Conservation (phyloP, 2,329 filamentous ascomycete species). For the Colletotrichum eleusines region DNA sequence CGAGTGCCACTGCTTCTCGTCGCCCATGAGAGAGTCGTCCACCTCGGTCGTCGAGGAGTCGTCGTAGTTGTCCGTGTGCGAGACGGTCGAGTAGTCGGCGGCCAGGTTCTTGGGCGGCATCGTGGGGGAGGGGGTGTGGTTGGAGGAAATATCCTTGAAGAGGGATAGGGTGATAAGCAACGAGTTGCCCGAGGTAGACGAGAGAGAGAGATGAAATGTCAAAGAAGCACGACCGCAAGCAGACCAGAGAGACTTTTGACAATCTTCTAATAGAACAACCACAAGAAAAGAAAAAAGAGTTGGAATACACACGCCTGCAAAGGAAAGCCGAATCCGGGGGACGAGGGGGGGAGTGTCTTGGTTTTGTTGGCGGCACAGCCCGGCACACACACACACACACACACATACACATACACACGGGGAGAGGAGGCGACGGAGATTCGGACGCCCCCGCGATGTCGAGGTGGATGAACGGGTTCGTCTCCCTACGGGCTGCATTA, state of each 20-base stretch:
- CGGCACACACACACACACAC: neutral
- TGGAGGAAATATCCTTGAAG: too few species aligned
- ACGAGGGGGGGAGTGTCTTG: neutral
- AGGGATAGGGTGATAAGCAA: too few species aligned
- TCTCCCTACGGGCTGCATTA: neutral
- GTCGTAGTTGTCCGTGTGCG: slow-evolving; percentile 21
- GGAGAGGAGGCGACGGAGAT: too few species aligned
- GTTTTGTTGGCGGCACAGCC: neutral
- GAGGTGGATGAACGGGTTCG: neutral
- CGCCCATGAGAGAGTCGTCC: slow-evolving; percentile 30
- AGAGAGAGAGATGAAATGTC: neutral
- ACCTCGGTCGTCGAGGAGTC: slow-evolving; percentile 36
- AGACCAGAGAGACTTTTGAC: too few species aligned
- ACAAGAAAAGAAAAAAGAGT: too few species aligned
- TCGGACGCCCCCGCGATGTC: neutral
- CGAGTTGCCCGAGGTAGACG: too few species aligned
- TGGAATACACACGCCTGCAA: too few species aligned
- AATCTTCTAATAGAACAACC: too few species aligned
- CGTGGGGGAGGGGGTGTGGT: neutral
- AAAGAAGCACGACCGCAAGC: neutral
- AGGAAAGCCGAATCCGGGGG: too few species aligned
- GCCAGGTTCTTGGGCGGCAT: slow-evolving; percentile 6
- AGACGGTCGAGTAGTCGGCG: slow-evolving; percentile 10
- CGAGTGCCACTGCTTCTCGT: slow-evolving; percentile 40
- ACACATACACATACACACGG: neutral